Conservation (phyloP, 176 grass and related monocot species). For the Carex scoparia region DNA sequence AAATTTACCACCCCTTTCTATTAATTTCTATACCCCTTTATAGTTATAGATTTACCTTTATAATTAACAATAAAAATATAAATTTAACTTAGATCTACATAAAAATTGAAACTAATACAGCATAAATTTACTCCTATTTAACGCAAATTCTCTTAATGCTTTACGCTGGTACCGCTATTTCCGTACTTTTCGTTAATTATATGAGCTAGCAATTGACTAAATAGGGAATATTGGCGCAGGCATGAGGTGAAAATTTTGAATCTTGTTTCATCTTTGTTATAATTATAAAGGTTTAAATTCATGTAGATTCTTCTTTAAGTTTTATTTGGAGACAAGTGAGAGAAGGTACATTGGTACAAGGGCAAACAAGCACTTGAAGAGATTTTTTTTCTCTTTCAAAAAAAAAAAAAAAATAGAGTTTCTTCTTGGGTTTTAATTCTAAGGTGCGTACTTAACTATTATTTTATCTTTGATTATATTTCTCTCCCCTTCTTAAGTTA, state of each 20-base stretch:
- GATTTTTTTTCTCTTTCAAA: neutral
- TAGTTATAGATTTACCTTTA: neutral
- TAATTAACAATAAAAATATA: neutral
- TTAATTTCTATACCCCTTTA: neutral
- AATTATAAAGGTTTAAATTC: slow-evolving; percentile 8
- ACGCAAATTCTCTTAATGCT: neutral
- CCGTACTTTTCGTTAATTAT: neutral
- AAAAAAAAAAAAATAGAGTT: neutral
- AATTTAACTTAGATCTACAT: neutral
- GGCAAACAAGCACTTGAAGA: neutral
- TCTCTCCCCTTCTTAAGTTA: neutral
- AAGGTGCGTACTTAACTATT: neutral
- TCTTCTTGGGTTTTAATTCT: neutral
- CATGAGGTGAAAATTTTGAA: neutral
- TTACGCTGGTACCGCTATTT: neutral
- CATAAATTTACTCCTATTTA: slow-evolving; percentile 1
- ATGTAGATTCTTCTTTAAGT: neutral
- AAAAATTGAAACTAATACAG: neutral
- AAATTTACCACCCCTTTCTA: neutral
- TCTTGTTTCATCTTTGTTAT: slow-evolving; percentile 2
- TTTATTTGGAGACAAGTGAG: neutral
- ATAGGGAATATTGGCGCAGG: neutral
- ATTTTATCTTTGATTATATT: neutral
- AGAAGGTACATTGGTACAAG: neutral
- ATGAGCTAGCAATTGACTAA: slow-evolving; percentile 5